phyloP scores from a whole-genome alignment of 768 basidiomycete genomes.

The Suillus alpinus region DNA sequence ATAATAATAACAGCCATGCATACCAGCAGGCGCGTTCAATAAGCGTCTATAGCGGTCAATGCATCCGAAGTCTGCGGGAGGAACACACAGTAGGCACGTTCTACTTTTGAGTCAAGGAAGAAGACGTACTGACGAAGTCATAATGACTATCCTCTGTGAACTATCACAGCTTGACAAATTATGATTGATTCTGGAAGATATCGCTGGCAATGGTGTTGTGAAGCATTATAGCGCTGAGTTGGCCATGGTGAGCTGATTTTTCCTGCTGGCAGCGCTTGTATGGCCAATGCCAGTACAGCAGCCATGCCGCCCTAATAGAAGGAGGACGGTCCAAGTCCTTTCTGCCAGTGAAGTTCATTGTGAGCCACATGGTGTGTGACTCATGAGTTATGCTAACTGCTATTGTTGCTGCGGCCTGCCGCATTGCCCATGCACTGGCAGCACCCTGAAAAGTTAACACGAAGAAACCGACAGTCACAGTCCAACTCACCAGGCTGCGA shows the following conservation, averaged over 20 bases:
- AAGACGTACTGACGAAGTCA: neutral
- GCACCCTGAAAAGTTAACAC: neutral
- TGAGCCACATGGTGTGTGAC: neutral
- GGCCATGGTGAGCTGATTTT: neutral
- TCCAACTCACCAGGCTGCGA: neutral
- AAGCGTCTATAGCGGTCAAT: neutral
- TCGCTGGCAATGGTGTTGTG: neutral
- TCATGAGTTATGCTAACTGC: neutral
- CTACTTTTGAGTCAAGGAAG: neutral
- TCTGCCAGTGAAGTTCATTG: neutral
- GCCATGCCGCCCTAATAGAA: neutral
- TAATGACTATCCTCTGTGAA: neutral
- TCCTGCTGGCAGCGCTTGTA: neutral
- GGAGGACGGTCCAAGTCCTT: neutral
- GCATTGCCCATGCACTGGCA: neutral
- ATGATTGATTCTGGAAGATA: neutral
- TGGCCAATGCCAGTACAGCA: neutral
- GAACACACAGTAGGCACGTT: neutral
- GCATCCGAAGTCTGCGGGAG: neutral
- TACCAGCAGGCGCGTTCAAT: neutral
- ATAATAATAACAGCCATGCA: neutral
- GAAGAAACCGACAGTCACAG: neutral
- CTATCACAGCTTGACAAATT: neutral
- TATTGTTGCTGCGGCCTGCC: neutral
- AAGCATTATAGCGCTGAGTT: neutral